A percentile compares a stretch with the other conserved stretches of the same genome.
Conservation (phyloP, 1,284 basidiomycete genomes). For the Meira nashicola region DNA sequence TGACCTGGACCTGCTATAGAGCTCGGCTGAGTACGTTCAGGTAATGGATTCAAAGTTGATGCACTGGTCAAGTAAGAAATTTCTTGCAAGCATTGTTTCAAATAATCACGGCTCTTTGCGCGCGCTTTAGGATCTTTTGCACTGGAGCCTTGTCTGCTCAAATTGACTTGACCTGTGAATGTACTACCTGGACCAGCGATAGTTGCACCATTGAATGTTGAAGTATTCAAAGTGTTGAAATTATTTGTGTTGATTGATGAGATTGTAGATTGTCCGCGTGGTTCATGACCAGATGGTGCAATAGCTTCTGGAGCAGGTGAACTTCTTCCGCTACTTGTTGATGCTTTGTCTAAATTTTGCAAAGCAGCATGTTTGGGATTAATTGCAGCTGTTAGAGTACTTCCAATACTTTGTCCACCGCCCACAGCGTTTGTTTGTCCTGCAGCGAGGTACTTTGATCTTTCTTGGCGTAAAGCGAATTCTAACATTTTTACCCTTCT, state of each 20-base stretch:
- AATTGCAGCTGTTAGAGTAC: background rate
- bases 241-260: constrained; percentile 18
- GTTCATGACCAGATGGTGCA: background rate
- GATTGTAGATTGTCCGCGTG: constrained; percentile 7
- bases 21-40: constrained; percentile 26
- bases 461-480: constrained; percentile 73
- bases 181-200: constrained; percentile 5
- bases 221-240: constrained; percentile 8
- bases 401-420: background rate
- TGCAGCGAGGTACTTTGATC: constrained; percentile 26
- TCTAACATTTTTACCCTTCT: constrained; percentile 98
- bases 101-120: constrained; percentile 88
- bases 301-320: constrained; percentile 21
- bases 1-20: constrained; percentile 15
- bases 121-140: constrained; percentile 86
- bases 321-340: constrained; percentile 33
- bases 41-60: constrained; percentile 89
- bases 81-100: constrained; percentile 98
- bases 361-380: constrained; percentile 23
- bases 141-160: constrained; percentile 32
- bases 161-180: background rate
- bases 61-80: constrained; percentile 94
- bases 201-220: constrained; percentile 16
- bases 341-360: constrained; percentile 28
- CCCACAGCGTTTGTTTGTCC: background rate